phyloP scores from a whole-genome alignment of 495 filamentous ascomycete genomes.

The Hypoxylon rickii region DNA sequence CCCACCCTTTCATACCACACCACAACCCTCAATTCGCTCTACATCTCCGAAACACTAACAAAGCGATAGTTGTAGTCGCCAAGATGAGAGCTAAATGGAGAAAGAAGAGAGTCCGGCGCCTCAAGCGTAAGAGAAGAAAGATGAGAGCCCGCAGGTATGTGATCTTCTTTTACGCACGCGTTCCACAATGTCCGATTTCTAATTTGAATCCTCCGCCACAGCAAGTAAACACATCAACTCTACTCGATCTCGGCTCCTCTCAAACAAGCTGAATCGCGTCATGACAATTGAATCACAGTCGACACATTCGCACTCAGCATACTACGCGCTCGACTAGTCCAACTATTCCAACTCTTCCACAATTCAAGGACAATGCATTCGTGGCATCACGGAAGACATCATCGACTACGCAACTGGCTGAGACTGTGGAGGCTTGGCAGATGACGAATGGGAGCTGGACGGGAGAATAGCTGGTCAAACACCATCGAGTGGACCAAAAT shows the following conservation, averaged over 20 bases:
- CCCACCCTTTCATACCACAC: not conserved
- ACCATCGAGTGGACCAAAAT: slow-evolving; percentile 37
- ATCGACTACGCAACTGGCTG: slow-evolving; percentile 7
- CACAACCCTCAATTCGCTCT: no score
- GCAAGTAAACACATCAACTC: slow-evolving; percentile 70
- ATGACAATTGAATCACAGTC: slow-evolving; percentile 37
- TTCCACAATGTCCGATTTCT: not conserved
- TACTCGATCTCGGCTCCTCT: slow-evolving; percentile 64
- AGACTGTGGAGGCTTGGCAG: slow-evolving; percentile 19
- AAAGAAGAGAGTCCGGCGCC: slow-evolving; percentile 97
- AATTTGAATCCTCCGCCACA: slow-evolving; percentile 37
- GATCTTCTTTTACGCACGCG: not conserved
- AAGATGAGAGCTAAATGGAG: slow-evolving; percentile 99
- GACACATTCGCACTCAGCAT: slow-evolving; percentile 23
- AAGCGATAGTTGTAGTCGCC: slow-evolving; percentile 44
- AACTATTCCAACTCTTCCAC: slow-evolving; percentile 9
- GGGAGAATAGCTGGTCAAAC: slow-evolving; percentile 41
- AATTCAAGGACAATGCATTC: slow-evolving; percentile 2
- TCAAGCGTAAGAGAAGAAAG: slow-evolving; percentile 99
- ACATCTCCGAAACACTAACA: slow-evolving; percentile 20
- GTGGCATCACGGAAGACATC: slow-evolving; percentile 5
- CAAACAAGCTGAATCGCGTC: slow-evolving; percentile 35
- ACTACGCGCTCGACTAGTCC: slow-evolving; percentile 6
- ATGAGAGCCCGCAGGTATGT: slow-evolving; percentile 85
- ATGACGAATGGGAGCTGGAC: slow-evolving; percentile 32